Evolutionary conservation across 2,329 filamentous ascomycete genomes (phyloP), one percentile per base, ranked within the genome.

Genomic region (Pseudopyricularia javanii): DNA sequence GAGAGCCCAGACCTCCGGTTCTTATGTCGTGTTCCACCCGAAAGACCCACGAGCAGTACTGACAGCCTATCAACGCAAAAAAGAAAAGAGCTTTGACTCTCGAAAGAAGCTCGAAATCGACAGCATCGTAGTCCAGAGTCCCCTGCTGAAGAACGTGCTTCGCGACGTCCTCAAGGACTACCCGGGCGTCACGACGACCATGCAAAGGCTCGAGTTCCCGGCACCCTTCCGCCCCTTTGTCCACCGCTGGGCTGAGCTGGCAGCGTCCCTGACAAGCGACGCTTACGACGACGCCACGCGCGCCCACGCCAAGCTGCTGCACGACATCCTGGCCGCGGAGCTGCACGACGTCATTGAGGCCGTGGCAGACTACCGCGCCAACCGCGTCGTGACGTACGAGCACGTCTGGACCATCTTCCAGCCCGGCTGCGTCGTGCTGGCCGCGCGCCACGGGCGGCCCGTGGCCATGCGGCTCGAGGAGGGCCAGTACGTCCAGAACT

Each of bases 71-170:
- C 37, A 43, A 43, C 17, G 9, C 37, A 6, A 43, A 15, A 20
- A 40, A 53, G 49, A 55, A 43, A 78, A 75, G 62, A 72, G 72
- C 59, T 73, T 71, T 53, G 75, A 82, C 59, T 74, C 77, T 14
- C 71, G 74, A 53, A 82, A 80, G 61, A 74, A 74, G 28, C 71
- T 83, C 15, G 66, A 74, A 49, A 70, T 83, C 30, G 72, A 84
- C 59, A 82, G 78, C 34, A 74, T 86, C 52, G 71, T 83, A 40
- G 66, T 86, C 7, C 81, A 86, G 62, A 82, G 76, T n/a, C 77
- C 79, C 2, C 67, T 74, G 35, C 65, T 86, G 30, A 83, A 81
- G 63, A 66, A 68, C 1, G 70, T 78, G 7, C 68, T 86, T 0
- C 67, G 66, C 2, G 67, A 72, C 6, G 70, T 83, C 1, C 68